Evolutionary conservation across 352 stramenopile species (phyloP).

Genomic region (Phytopythium kandeliae): DNA sequence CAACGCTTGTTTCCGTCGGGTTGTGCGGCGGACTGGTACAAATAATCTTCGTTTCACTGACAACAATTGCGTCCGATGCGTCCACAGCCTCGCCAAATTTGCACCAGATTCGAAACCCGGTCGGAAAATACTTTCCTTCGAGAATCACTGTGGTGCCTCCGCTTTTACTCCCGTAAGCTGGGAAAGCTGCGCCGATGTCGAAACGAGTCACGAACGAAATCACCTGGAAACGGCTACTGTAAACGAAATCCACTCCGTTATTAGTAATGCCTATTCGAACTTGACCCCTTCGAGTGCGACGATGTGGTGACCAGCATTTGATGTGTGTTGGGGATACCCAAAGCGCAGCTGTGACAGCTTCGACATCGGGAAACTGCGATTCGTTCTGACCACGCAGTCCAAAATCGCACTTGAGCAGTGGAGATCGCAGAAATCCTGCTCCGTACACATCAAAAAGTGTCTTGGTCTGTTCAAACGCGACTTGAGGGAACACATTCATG

Average conservation of each 20-base stretch:
- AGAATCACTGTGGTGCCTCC: conserved; percentile 59
- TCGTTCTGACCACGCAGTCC: neutral
- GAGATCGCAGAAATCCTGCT: conserved; percentile 40
- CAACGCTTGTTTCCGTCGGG: neutral
- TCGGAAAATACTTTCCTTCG: conserved; percentile 45
- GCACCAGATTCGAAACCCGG: conserved; percentile 36
- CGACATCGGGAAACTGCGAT: neutral
- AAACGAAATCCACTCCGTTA: conserved; percentile 39
- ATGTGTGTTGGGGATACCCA: conserved; percentile 51
- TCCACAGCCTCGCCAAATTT: conserved; percentile 45
- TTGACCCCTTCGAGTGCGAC: conserved; percentile 12
- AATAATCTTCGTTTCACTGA: conserved; percentile 18
- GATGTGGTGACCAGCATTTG: conserved; percentile 31
- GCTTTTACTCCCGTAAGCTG: conserved; percentile 24
- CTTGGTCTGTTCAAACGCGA: conserved; percentile 31
- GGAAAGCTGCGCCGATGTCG: conserved; percentile 39
- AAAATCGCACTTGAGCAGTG: conserved; percentile 43
- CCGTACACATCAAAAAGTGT: conserved; percentile 61
- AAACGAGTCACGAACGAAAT: conserved; percentile 31
- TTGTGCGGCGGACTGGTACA: conserved; percentile 37
- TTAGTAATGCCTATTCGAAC: conserved; percentile 38
- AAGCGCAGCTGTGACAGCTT: conserved; percentile 12
- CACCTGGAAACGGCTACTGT: conserved; percentile 7
- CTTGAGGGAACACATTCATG: conserved; percentile 28
- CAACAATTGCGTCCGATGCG: conserved; percentile 18